Evolutionary conservation across 2,329 filamentous ascomycete genomes (phyloP).

Genomic region (Rhytidhysteron rufulum): DNA sequence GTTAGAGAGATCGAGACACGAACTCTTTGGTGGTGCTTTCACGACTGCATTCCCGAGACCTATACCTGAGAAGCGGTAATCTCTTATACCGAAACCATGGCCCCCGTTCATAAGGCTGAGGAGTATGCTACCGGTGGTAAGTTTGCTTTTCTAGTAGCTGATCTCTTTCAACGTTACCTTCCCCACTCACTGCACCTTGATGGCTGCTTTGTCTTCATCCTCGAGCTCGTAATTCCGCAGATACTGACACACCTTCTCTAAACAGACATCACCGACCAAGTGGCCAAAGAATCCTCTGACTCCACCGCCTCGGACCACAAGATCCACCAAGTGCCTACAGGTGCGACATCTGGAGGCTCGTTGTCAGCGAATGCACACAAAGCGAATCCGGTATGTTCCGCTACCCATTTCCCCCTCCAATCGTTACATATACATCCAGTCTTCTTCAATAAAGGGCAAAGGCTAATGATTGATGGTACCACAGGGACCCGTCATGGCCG

Average conservation of each 20-base stretch:
- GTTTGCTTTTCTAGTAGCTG: slow-evolving; percentile 10
- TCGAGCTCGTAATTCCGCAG: neutral
- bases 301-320: slow-evolving; percentile 35
- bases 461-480: slow-evolving; percentile 7
- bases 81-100: slow-evolving; percentile 26
- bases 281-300: slow-evolving; percentile 43
- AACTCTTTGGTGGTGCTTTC: neutral
- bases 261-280: slow-evolving; percentile 42
- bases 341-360: slow-evolving; percentile 32
- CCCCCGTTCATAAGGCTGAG: slow-evolving; percentile 42
- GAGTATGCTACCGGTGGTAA: slow-evolving; percentile 37
- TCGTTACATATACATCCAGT: neutral
- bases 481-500: slow-evolving; percentile 43
- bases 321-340: slow-evolving; percentile 30
- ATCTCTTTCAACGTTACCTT: neutral
- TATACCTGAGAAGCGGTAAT: neutral
- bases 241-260: neutral
- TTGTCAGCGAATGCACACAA: slow-evolving; percentile 36
- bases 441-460: slow-evolving; percentile 3
- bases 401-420: neutral
- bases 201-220: neutral
- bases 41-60: neutral
- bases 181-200: neutral
- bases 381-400: slow-evolving; percentile 35
- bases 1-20: neutral